Base-by-base conservation (phyloP, 129 eudicot species). In the Tagetes erecta region DNA sequence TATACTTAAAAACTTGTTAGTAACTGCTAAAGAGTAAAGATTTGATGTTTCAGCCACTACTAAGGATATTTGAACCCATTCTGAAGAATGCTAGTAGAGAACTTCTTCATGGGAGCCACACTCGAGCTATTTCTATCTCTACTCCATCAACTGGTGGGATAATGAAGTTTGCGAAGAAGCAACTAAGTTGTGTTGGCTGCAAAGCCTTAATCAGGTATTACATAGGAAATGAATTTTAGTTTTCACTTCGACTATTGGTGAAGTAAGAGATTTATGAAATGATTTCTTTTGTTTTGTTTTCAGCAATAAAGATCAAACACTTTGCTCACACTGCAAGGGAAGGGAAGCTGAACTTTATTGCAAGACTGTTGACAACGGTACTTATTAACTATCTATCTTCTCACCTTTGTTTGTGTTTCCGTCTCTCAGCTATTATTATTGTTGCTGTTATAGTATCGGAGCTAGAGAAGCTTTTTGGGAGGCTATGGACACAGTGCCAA, bases 401-500 rank as follows among this genome's bases (percentile, higher is more conserved):
- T 57, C 42, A 42, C 2, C 5, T 12, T 6, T 71, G 47, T 44
- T 38, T 14, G 27, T 20, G 27, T 20, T 12, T 53, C 50, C 31
- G 31, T 50, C 7, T 66, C 36, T 74, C 33, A 3, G 46, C 5
- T 27, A 4, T 4, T 53, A 5, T 20, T 4, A 4, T 53, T 5
- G 27, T 53, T 53, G 6, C 5, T 14, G 1, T 65, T 84, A 68
- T 81, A 95, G 99, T 95, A 34, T 88, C 99, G 0, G 99, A 95
- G 41, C 74, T 86, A 47, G 99, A 95, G 89, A 78, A 85, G 71
- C 89, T 95, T 50, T 95, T 95, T 78, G 99, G 99, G 74, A 87
- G 85, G 80, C 82, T 95, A 56, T 95, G 99, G 99, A 95, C 99
- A 65, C 99, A 95, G 68, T 95, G 99, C 83, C 99, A 95, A 79